Evolutionary conservation across 1,284 basidiomycete genomes (phyloP).

Genomic region (Ceratorhiza oryzae-sativae): DNA sequence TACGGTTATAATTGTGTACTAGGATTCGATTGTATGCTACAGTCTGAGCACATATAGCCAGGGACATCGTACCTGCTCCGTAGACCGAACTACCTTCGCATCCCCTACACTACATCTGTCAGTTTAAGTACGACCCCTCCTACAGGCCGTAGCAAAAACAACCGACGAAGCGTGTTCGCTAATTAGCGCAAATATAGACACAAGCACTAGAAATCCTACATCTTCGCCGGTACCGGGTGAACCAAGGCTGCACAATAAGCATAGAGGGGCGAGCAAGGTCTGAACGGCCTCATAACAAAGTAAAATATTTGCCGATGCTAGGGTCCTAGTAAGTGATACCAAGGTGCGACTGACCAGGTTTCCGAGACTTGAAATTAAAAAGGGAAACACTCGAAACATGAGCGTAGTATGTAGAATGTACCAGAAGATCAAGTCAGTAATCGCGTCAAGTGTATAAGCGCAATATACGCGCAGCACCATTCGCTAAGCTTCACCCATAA

Average conservation of each 20-base stretch:
- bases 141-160: neutral
- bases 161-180: neutral
- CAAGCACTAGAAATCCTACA: neutral
- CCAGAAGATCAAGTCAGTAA: too few relatives aligned
- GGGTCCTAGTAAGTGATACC: neutral
- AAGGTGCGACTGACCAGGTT: neutral
- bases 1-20: too few relatives aligned
- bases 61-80: too few relatives aligned
- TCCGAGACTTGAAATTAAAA: neutral
- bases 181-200: neutral
- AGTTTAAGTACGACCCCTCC: neutral
- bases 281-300: neutral
- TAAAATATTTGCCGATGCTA: neutral
- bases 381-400: neutral
- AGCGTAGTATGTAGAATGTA: too few relatives aligned
- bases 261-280: neutral
- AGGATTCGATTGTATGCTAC: too few relatives aligned
- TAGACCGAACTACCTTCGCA: too few relatives aligned
- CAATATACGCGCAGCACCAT: too few relatives aligned
- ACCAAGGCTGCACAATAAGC: neutral
- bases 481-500: too few relatives aligned
- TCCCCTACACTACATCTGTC: too few relatives aligned
- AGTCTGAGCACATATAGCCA: too few relatives aligned
- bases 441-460: too few relatives aligned
- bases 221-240: neutral